phyloP scores from a whole-genome alignment of 768 basidiomycete genomes.

The Naganishia kalamii region DNA sequence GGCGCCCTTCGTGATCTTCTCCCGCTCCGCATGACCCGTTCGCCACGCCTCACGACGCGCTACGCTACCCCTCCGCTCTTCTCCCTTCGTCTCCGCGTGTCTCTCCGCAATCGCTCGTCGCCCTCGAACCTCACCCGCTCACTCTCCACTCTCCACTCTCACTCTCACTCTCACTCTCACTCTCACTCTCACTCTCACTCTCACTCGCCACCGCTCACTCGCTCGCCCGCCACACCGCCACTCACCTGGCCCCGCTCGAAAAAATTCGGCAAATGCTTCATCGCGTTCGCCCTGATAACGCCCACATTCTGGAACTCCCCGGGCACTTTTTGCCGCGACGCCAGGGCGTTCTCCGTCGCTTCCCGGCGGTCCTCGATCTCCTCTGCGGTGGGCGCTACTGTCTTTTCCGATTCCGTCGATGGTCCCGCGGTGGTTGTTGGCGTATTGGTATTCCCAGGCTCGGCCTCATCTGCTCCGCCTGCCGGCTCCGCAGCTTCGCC shows the following conservation, averaged over 20 bases:
- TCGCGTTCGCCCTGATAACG: conserved; percentile 89
- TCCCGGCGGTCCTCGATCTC: conserved; percentile 14
- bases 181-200: background rate
- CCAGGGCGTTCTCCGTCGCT: conserved; percentile 25
- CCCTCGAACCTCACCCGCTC: background rate
- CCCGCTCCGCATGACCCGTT: no score
- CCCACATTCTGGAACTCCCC: conserved; percentile 67
- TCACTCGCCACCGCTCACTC: background rate
- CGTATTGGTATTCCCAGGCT: background rate
- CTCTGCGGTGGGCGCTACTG: background rate
- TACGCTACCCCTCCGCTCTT: background rate
- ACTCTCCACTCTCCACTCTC: background rate
- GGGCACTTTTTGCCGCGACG: conserved; percentile 27
- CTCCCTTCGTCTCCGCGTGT: background rate
- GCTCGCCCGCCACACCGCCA: background rate
- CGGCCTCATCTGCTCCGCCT: background rate
- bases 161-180: background rate
- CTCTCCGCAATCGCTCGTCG: background rate
- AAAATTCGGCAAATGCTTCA: conserved; percentile 98
- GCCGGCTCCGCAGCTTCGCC: background rate
- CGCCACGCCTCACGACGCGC: background rate
- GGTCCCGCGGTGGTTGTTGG: background rate
- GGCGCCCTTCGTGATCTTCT: no score
- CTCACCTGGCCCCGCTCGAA: conserved; percentile 72
- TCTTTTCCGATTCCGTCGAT: background rate